A percentile compares a stretch with the other conserved stretches of the same genome.
Evolutionary conservation across 176 grass and related monocot species (phyloP).

Genomic region (Paspalum vaginatum): DNA sequence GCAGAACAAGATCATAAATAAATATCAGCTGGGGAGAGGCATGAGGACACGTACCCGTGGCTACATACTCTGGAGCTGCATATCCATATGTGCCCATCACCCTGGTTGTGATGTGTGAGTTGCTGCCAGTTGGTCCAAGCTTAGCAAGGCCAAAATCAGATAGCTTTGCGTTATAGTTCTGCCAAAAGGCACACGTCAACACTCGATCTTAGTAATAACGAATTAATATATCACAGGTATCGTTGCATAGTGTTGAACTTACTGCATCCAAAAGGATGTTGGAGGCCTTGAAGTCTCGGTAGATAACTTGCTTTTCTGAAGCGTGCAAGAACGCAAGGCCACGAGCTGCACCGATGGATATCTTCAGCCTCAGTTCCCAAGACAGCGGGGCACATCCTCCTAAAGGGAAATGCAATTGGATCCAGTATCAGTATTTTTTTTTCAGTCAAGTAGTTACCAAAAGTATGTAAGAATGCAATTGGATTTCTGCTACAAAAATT

Average conservation of each 20-base stretch:
- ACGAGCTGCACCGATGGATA: conserved; percentile 66
- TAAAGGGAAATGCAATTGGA: conserved; percentile 31
- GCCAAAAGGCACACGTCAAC: conserved; percentile 17
- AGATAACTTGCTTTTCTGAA: conserved; percentile 84
- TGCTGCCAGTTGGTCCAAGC: conserved; percentile 75
- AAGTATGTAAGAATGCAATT: background rate
- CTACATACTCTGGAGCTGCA: conserved; percentile 87
- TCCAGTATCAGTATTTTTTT: conserved; percentile 22
- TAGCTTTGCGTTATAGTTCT: conserved; percentile 88
- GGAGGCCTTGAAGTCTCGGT: conserved; percentile 74
- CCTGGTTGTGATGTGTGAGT: conserved; percentile 87
- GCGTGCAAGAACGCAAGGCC: conserved; percentile 79
- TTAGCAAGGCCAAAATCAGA: conserved; percentile 97
- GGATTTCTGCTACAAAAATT: background rate
- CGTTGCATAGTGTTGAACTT: conserved; percentile 18
- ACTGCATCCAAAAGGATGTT: conserved; percentile 81
- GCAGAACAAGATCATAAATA: too few relatives aligned
- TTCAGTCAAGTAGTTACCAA: background rate
- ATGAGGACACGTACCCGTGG: conserved; percentile 71
- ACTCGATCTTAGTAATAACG: background rate
- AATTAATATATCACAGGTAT: background rate
- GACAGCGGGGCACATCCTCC: conserved; percentile 57
- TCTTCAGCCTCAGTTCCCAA: conserved; percentile 72
- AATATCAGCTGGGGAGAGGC: background rate
- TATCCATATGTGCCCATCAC: conserved; percentile 96